These are phyloP conservation scores for Diaporthe vexans DNA, from an alignment of 2,329 filamentous ascomycete species.

Conservation along the genomic window DNA sequence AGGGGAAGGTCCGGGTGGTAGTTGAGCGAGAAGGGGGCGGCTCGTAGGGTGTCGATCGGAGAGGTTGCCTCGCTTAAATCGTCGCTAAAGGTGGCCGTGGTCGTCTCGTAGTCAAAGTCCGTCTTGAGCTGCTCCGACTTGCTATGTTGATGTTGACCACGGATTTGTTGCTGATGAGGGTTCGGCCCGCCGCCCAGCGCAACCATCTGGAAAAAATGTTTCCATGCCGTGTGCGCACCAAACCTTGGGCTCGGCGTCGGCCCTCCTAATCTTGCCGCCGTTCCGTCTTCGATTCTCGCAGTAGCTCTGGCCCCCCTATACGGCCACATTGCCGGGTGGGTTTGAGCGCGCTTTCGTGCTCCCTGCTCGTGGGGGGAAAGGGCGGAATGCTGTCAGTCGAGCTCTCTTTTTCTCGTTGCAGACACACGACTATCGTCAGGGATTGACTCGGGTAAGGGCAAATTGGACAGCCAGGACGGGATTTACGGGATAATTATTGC, in stretches of 20 bases:
- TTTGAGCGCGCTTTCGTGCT: conserved; percentile 39
- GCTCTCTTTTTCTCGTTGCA: neutral
- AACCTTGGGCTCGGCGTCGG: conserved; percentile 39
- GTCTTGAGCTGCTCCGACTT: conserved; percentile 34
- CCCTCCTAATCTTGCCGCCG: conserved; percentile 26
- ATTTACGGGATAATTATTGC: conserved; percentile 26
- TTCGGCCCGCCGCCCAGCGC: conserved; percentile 38
- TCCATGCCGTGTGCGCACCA: conserved; percentile 41
- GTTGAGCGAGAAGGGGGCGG: conserved; percentile 26
- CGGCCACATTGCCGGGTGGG: conserved; percentile 39
- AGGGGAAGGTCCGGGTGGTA: conserved; percentile 51
- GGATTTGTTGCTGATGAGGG: conserved; percentile 22
- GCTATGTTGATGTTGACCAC: conserved; percentile 25
- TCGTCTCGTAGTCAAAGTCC: conserved; percentile 26
- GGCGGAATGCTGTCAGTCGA: conserved; percentile 24
- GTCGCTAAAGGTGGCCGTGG: conserved; percentile 22
- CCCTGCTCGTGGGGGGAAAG: conserved; percentile 22
- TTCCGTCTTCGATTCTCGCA: conserved; percentile 18
- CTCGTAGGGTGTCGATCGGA: conserved; percentile 30
- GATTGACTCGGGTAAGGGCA: conserved; percentile 15
- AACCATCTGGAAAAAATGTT: conserved; percentile 41
- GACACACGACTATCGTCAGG: conserved; percentile 12
- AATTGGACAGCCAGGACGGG: conserved; percentile 9
- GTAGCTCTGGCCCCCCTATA: conserved; percentile 30
- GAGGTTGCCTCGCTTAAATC: conserved; percentile 17